Evolutionary conservation across 768 basidiomycete genomes (phyloP), one percentile per base, ranked within the genome.

Genomic region (Psilocybe tampanensis): DNA sequence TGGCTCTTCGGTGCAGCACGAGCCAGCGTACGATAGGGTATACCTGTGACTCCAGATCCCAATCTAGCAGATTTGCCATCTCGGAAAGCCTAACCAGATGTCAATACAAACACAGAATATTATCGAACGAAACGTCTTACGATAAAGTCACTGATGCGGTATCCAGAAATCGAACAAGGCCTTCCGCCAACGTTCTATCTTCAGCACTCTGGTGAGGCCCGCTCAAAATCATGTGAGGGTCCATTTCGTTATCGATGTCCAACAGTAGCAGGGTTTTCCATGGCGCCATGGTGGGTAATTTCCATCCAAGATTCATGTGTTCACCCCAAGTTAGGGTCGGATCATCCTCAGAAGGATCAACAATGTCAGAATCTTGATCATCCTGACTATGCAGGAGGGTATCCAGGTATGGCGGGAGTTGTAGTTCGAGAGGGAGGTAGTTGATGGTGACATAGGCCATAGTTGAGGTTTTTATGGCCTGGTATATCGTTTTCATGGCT

Each of bases 1-100:
- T 93, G 5, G 94, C 96, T 65, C 92, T 83, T 52, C 92, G 82
- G 72, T 95, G 94, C 57, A 92, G 87, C 26, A 98, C 90, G 26
- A 99, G 79, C 84, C 94, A 94, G 17, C 93, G 85, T 8, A 96
- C 95, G n/a, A 91, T 85, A 0, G 94, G 92, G 66, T 90, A 92
- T 0, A 96, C 81, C 64, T 96, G 92, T 0, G 83, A 76, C 62
- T 93, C 86, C 7, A 93, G 74, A 61, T 94, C 88, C 85, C 92
- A 92, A 55, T 94, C 92, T 39, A 95, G 74, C 33, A 92, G 68
- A 66, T 80, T 86, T 2, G 89, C 89, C 80, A 94, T 86, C 61
- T 94, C 92, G 13, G 84, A 84, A 32, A 95, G 76, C 44, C 90
- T 92, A 39, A 39, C 43, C 22, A 32, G 60, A 33, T 29, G 45